Conservation (phyloP, 1,139 yeast genomes). For the Geotrichum aggregatum region DNA sequence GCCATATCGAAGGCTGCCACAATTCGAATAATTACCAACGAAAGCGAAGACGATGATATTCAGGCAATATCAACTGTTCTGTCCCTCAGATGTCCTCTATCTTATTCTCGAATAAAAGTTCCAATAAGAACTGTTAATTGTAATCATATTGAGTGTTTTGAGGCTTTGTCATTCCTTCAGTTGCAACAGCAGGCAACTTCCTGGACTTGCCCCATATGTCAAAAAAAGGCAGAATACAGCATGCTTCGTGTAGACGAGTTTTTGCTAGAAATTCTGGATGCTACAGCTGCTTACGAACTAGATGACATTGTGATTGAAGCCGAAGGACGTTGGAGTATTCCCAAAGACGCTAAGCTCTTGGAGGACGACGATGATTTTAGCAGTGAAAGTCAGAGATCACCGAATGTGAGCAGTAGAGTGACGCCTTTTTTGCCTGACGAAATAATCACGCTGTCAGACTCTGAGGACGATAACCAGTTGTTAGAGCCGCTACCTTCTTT, state of each 20-base stretch:
- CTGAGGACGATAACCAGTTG: conserved; percentile 16
- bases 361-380: conserved; percentile 21
- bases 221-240: conserved; percentile 32
- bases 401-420: neutral
- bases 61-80: conserved; percentile 38
- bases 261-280: conserved; percentile 19
- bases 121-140: conserved; percentile 42
- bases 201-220: conserved; percentile 45
- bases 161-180: conserved; percentile 39
- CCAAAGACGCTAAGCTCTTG: conserved; percentile 18
- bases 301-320: conserved; percentile 39
- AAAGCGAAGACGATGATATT: conserved; percentile 40
- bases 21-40: conserved; percentile 28
- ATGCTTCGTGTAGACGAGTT: conserved; percentile 41
- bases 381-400: conserved; percentile 45
- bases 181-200: conserved; percentile 44
- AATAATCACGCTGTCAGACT: conserved; percentile 9
- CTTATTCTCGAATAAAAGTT: conserved; percentile 37
- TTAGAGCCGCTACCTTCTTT: too few species aligned
- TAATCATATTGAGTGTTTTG: conserved; percentile 44
- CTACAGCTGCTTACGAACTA: conserved; percentile 23
- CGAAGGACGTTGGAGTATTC: conserved; percentile 39
- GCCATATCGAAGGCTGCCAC: conserved; percentile 33
- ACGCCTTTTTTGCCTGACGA: neutral
- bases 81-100: conserved; percentile 41